phyloP scores from a whole-genome alignment of 108 stramenopile genomes.

The Conticribra weissflogii region DNA sequence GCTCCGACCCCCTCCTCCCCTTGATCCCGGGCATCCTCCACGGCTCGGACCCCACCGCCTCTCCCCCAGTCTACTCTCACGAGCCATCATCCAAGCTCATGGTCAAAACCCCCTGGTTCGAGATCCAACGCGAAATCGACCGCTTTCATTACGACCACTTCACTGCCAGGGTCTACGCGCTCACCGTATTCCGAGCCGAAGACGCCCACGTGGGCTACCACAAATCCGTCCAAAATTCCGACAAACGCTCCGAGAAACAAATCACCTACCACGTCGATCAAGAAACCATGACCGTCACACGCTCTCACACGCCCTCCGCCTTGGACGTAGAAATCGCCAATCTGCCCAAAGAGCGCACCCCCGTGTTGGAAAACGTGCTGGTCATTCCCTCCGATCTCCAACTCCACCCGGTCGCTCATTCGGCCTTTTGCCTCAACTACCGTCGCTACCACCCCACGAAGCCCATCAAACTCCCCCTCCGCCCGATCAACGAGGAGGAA shows the following conservation, averaged over 20 bases:
- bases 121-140: slow-evolving; percentile 78
- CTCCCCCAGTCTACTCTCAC: slow-evolving; percentile 41
- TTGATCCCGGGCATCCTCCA: slow-evolving; percentile 80
- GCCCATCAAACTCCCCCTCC: slow-evolving; percentile 74
- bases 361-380: slow-evolving; percentile 23
- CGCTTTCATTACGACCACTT: slow-evolving; percentile 60
- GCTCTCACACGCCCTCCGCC: slow-evolving; percentile 12
- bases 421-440: slow-evolving; percentile 78
- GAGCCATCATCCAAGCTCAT: slow-evolving; percentile 51
- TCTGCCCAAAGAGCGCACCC: slow-evolving; percentile 8
- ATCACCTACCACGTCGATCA: slow-evolving; percentile 21
- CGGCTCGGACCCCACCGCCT: slow-evolving; percentile 80
- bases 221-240: slow-evolving; percentile 15
- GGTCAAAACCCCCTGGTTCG: slow-evolving; percentile 75
- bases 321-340: background rate
- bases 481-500: slow-evolving; percentile 74
- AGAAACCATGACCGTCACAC: slow-evolving; percentile 13
- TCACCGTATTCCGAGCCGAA: slow-evolving; percentile 60
- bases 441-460: slow-evolving; percentile 73
- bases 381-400: slow-evolving; percentile 75
- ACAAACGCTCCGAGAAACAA: background rate
- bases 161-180: slow-evolving; percentile 72
- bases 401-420: slow-evolving; percentile 75
- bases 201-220: slow-evolving; percentile 67
- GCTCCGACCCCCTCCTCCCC: slow-evolving; percentile 42